These are phyloP conservation scores for Cubamyces lactineus DNA, from an alignment of 768 basidiomycete species.

Conservation along the genomic window DNA sequence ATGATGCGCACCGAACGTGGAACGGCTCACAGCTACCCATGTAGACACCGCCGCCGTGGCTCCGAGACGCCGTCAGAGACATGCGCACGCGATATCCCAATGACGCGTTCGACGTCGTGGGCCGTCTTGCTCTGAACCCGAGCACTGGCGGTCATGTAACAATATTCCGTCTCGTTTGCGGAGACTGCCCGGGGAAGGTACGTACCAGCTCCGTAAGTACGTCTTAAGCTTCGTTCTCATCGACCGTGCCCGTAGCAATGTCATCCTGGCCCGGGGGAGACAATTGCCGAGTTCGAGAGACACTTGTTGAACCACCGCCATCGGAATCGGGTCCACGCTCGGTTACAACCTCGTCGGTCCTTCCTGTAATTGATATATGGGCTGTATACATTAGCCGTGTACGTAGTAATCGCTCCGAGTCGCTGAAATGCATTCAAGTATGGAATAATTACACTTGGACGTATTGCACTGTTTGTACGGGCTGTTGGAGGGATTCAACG, in stretches of 20 bases:
- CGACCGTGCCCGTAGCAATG: not conserved
- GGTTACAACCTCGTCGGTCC: constrained; percentile 3
- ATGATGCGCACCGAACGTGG: too few species aligned
- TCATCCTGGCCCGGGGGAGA: constrained; percentile 1
- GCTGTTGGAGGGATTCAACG: too few species aligned
- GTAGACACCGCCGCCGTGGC: not conserved
- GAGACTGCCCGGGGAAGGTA: constrained; percentile 10
- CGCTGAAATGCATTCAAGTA: too few species aligned
- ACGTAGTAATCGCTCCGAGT: not conserved
- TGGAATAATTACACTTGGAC: too few species aligned
- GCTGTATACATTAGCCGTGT: not conserved
- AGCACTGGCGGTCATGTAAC: constrained; percentile 12
- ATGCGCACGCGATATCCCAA: constrained; percentile 1
- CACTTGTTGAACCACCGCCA: not conserved
- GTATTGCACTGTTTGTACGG: too few species aligned
- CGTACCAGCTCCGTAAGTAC: not conserved
- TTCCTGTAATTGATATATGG: not conserved
- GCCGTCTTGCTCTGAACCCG: not conserved
- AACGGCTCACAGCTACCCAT: not conserved
- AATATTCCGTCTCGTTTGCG: constrained; percentile 4
- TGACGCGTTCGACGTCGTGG: constrained; percentile 5
- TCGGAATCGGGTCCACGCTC: not conserved
- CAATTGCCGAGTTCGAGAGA: constrained; percentile 1
- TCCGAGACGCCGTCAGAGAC: not conserved
- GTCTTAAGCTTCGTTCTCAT: not conserved